Evolutionary conservation across 1,139 yeast species (phyloP).

Genomic region (Geotrichum aggregatum): DNA sequence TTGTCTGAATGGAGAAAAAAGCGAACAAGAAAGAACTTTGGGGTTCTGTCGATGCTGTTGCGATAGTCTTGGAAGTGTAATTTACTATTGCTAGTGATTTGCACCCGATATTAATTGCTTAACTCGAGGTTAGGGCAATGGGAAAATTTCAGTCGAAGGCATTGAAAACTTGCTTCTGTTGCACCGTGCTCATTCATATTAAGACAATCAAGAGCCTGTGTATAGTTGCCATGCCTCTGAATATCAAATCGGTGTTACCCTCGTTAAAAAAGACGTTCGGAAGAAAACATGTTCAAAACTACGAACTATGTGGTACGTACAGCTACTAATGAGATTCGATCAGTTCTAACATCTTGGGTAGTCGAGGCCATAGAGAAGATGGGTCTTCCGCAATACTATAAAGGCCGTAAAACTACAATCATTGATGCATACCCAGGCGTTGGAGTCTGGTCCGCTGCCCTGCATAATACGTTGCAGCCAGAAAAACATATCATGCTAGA

Average conservation of each 20-base stretch:
- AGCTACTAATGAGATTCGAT: neutral
- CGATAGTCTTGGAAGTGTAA: no score
- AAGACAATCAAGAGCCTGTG: no score
- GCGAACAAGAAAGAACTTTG: no score
- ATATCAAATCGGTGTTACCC: slow-evolving; percentile 10
- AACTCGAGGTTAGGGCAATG: no score
- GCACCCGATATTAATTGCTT: no score
- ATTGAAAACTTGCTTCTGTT: no score
- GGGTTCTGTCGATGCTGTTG: no score
- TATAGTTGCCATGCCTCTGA: slow-evolving; percentile 6
- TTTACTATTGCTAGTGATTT: no score
- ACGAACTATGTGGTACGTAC: slow-evolving; percentile 23
- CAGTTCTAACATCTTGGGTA: slow-evolving; percentile 2
- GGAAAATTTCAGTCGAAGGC: no score
- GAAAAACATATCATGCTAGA: slow-evolving; percentile 58
- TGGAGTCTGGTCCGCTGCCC: slow-evolving; percentile 43
- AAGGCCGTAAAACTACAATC: slow-evolving; percentile 47
- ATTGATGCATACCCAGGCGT: slow-evolving; percentile 64
- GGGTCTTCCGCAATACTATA: slow-evolving; percentile 37
- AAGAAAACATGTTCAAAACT: slow-evolving; percentile 27
- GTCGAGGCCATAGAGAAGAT: slow-evolving; percentile 22
- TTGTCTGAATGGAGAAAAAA: no score
- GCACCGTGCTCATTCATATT: no score
- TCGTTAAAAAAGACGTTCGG: slow-evolving; percentile 28
- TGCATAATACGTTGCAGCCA: slow-evolving; percentile 58